Evolutionary conservation across 768 basidiomycete species (phyloP).

Genomic region (Sporobolomyces pararoseus): DNA sequence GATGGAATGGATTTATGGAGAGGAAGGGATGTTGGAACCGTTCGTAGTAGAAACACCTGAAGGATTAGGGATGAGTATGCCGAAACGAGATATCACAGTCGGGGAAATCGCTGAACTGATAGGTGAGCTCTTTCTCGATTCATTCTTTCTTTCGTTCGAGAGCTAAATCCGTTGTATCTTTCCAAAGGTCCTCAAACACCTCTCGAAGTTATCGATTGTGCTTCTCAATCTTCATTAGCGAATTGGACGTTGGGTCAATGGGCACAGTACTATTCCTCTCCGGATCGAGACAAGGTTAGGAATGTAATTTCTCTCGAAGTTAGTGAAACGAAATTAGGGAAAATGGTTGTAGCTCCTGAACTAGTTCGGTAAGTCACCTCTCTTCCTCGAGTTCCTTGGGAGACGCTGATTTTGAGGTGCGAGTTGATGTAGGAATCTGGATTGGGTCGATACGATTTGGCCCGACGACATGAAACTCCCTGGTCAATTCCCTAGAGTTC

Average conservation of each 20-base stretch:
- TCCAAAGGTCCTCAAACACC: conserved; percentile 57
- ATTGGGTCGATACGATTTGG: conserved; percentile 98
- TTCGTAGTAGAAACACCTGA: conserved; percentile 71
- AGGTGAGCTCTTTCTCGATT: conserved; percentile 51
- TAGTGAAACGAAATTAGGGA: conserved; percentile 74
- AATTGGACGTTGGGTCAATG: conserved; percentile 89
- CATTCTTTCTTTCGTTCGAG: background rate
- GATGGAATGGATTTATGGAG: conserved; percentile 68
- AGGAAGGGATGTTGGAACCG: conserved; percentile 52
- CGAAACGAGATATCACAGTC: conserved; percentile 65
- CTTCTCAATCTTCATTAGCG: conserved; percentile 74
- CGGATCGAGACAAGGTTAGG: conserved; percentile 76
- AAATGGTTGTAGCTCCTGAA: conserved; percentile 73
- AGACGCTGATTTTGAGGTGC: background rate
- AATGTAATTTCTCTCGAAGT: conserved; percentile 97
- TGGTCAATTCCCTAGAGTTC: conserved; percentile 82
- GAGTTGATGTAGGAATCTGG: conserved; percentile 62
- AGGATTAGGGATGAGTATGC: conserved; percentile 88
- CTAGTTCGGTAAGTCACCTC: conserved; percentile 51
- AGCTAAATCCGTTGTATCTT: background rate
- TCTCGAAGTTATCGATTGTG: conserved; percentile 91
- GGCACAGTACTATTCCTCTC: conserved; percentile 76
- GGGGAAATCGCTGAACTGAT: conserved; percentile 73
- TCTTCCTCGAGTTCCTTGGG: background rate
- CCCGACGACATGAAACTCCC: conserved; percentile 69